Base-by-base conservation (phyloP, 768 basidiomycete genomes). In the Termitomyces bulborhizus region DNA sequence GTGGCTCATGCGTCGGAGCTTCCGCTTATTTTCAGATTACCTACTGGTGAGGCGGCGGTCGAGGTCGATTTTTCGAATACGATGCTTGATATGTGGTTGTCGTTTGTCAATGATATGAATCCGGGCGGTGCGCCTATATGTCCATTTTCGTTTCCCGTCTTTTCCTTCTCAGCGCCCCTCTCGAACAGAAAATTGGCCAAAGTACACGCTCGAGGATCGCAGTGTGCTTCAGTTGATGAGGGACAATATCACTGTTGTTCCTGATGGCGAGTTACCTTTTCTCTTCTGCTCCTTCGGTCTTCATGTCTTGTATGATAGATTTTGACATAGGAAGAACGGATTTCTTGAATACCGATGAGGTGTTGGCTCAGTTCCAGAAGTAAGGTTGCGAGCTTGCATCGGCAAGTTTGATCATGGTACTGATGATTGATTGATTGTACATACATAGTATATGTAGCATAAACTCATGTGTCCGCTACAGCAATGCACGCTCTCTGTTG, bases 1-100 rank as follows among this genome's bases (percentile, higher is more conserved):
- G 81, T 82, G 16, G 67, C 68, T 46, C 81, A 83, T 64, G 75
- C 67, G 0, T 79, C 78, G 0, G 81, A 84, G 55, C 65, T 83
- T 5, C 57, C 55, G 21, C 61, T 83, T 12, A 61, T 83, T 1
- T 82, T 81, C 57, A 81, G 81, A 0, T 75, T 76, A 0, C 66
- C 78, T 2, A 75, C 77, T 3, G 18, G 62, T 12, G 63, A 60
- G 13, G 68, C 69, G n/a, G 11, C 71, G 1, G 62, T 74, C 5
- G 78, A 83, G 58, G 64, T 53, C 8, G 71, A 67, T 0, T 80
- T 85, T 39, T 71, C 83, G 1, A 73, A 74, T 32, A 70, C 71
- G 52, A 70, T 78, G 68, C 69, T 74, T 1, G 78, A 78, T 57
- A 81, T 80, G 51, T 84, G 79, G 60, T 72, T 84, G 68, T 77